Conservation (phyloP, 768 basidiomycete genomes). For the Gautieria morchelliformis region DNA sequence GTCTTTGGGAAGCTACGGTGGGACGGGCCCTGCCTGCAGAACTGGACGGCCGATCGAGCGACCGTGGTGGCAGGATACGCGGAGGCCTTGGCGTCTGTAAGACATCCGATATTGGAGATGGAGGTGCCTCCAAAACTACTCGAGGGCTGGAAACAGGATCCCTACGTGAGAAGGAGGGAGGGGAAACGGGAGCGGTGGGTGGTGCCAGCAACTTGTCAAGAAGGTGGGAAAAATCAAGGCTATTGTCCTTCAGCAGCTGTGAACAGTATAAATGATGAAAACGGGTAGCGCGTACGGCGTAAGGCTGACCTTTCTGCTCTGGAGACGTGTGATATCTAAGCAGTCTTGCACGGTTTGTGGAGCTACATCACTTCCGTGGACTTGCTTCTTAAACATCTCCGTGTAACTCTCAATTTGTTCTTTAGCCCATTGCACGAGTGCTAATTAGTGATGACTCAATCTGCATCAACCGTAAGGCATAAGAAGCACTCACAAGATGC, state of each 20-base stretch:
- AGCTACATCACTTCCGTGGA: slow-evolving; percentile 76
- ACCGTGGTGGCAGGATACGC: slow-evolving; percentile 40
- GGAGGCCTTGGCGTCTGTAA: slow-evolving; percentile 5
- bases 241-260: slow-evolving; percentile 84
- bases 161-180: neutral
- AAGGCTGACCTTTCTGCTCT: slow-evolving; percentile 69
- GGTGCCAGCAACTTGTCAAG: slow-evolving; percentile 55
- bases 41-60: slow-evolving; percentile 57
- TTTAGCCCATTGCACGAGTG: slow-evolving; percentile 92
- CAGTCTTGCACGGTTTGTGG: slow-evolving; percentile 67
- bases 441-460: slow-evolving; percentile 28
- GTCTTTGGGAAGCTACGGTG: neutral
- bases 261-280: neutral
- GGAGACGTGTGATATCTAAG: slow-evolving; percentile 61
- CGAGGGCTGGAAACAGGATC: neutral
- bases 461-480: neutral
- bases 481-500: slow-evolving; percentile 62
- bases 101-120: neutral
- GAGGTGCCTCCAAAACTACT: neutral
- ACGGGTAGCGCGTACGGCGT: neutral
- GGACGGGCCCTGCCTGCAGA: slow-evolving; percentile 19
- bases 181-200: neutral
- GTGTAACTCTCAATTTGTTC: slow-evolving; percentile 75
- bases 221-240: slow-evolving; percentile 90
- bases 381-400: slow-evolving; percentile 81